Evolutionary conservation across 2,329 filamentous ascomycete genomes (phyloP).

Genomic region (Sarocladium strictum): DNA sequence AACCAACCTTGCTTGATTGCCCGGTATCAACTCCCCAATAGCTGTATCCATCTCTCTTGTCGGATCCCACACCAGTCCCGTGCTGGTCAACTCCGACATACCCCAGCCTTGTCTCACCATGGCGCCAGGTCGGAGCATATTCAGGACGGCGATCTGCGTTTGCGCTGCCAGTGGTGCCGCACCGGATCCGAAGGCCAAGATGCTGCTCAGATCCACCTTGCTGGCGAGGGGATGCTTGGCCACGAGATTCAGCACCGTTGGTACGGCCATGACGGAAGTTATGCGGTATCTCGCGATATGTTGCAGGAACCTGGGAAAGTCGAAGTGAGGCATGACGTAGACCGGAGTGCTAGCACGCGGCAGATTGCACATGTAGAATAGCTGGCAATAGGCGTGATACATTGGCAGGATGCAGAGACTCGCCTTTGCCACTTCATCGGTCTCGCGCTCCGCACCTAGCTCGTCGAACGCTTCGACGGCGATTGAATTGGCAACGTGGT

Average conservation of each 20-base stretch:
- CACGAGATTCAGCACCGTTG: conserved; percentile 68
- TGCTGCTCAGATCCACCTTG: conserved; percentile 62
- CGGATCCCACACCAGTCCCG: conserved; percentile 60
- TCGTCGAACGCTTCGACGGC: conserved; percentile 40
- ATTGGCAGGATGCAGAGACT: conserved; percentile 68
- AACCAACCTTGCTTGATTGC: conserved; percentile 60
- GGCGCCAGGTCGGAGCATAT: conserved; percentile 38
- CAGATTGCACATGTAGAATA: conserved; percentile 57
- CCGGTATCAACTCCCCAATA: conserved; percentile 16
- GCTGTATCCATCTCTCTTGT: conserved; percentile 37
- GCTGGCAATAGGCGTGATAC: conserved; percentile 71
- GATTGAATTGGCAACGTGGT: conserved; percentile 65
- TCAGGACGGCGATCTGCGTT: conserved; percentile 39
- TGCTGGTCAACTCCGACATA: conserved; percentile 80
- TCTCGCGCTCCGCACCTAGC: neutral
- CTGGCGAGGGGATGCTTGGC: conserved; percentile 63
- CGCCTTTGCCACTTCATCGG: conserved; percentile 24
- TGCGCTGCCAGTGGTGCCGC: conserved; percentile 64
- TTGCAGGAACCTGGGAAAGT: conserved; percentile 66
- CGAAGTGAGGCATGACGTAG: conserved; percentile 75
- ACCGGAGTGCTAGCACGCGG: conserved; percentile 55
- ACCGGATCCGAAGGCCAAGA: conserved; percentile 55
- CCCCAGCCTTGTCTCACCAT: conserved; percentile 67
- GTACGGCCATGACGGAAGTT: conserved; percentile 61
- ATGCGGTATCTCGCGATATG: conserved; percentile 64